These are phyloP conservation scores for Fusarium vanettenii DNA, from an alignment of 2,329 filamentous ascomycete genomes.

Conservation along the genomic window DNA sequence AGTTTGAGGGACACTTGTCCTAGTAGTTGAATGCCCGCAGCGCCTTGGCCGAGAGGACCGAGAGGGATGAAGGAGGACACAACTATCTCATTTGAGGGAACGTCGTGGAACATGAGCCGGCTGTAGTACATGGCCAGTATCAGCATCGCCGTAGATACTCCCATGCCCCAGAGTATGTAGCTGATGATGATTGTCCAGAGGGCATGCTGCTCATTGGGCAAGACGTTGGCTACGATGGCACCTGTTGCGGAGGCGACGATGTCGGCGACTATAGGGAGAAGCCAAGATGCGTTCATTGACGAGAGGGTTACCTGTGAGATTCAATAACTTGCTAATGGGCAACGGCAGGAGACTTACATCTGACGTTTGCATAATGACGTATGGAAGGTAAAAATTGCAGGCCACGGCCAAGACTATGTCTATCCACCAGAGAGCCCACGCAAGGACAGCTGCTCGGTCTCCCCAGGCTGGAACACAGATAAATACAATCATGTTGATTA, in stretches of 20 bases:
- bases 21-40: constrained; percentile 60
- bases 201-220: constrained; percentile 62
- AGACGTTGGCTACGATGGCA: constrained; percentile 65
- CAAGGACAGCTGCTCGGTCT: constrained; percentile 58
- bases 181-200: constrained; percentile 66
- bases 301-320: constrained; percentile 31
- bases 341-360: constrained; percentile 47
- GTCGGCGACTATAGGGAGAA: constrained; percentile 71
- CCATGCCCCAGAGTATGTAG: constrained; percentile 72
- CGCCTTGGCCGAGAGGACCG: constrained; percentile 71
- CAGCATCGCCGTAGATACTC: constrained; percentile 61
- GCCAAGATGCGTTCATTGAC: constrained; percentile 68
- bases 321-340: constrained; percentile 4
- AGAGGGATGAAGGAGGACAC: constrained; percentile 72
- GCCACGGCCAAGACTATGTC: constrained; percentile 59
- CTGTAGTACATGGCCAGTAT: constrained; percentile 72
- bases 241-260: constrained; percentile 71
- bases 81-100: constrained; percentile 70
- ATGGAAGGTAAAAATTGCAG: constrained; percentile 61
- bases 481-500: constrained; percentile 69
- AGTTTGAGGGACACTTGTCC: constrained; percentile 53
- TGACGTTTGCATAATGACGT: constrained; percentile 53
- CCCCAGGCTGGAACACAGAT: constrained; percentile 70
- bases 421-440: constrained; percentile 66
- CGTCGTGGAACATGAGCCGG: constrained; percentile 68